phyloP scores from a whole-genome alignment of 176 grass and related monocot genomes.

The Hsuehochloa calcarea region DNA sequence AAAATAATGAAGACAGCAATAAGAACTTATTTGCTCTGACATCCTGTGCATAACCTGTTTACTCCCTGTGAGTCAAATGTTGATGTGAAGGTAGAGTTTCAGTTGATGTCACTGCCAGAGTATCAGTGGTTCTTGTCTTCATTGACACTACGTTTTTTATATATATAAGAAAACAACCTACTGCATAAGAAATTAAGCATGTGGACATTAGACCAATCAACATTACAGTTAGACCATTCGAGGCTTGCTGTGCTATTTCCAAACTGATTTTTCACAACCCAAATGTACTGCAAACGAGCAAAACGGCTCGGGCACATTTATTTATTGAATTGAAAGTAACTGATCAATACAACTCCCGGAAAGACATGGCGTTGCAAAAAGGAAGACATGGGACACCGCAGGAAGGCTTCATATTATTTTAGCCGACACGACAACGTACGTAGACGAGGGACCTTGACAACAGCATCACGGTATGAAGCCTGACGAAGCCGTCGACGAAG shows the following conservation, averaged over 20 bases:
- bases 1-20: neutral
- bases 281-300: slow-evolving; percentile 11
- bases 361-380: neutral
- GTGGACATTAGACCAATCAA: neutral
- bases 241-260: neutral
- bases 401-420: slow-evolving; percentile 42
- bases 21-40: neutral
- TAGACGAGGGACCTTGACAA: slow-evolving; percentile 32
- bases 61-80: neutral
- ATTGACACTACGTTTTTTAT: neutral
- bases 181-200: neutral
- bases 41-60: neutral
- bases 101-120: neutral
- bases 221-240: neutral
- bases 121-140: neutral
- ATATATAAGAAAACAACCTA: too few relatives aligned
- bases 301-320: slow-evolving; percentile 24
- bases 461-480: slow-evolving; percentile 37
- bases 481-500: slow-evolving; percentile 9
- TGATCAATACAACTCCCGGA: neutral
- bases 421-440: slow-evolving; percentile 21
- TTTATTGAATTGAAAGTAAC: slow-evolving; percentile 32
- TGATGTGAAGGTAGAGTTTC: neutral
- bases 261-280: neutral
- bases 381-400: slow-evolving; percentile 8